Percentiles rank a stretch among this genome's conserved stretches.
Conservation (phyloP, 768 basidiomycete species). For the Pisolithus tinctorius region DNA sequence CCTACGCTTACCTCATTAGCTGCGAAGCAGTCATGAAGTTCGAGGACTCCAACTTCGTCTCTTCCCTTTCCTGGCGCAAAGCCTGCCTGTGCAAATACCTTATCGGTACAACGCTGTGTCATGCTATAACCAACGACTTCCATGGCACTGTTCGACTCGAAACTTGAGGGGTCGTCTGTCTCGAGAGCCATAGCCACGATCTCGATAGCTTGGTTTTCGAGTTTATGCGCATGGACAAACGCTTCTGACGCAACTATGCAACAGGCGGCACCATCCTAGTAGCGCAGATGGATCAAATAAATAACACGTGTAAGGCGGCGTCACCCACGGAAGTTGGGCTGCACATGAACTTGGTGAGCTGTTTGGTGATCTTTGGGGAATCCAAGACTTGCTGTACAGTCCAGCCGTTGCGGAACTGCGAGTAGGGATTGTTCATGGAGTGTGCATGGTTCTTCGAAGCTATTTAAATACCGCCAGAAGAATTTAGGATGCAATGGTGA, state of each 20-base stretch:
- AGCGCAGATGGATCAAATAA: neutral
- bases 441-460: slow-evolving; percentile 83
- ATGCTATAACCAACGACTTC: slow-evolving; percentile 78
- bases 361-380: slow-evolving; percentile 61
- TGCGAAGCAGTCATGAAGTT: slow-evolving; percentile 84
- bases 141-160: slow-evolving; percentile 66
- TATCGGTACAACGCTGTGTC: slow-evolving; percentile 61
- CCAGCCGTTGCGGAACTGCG: slow-evolving; percentile 80
- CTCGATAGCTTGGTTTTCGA: slow-evolving; percentile 86
- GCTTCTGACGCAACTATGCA: slow-evolving; percentile 74
- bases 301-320: neutral
- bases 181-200: slow-evolving; percentile 59
- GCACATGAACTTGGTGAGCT: slow-evolving; percentile 81
- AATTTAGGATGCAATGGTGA: neutral
- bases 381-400: slow-evolving; percentile 61
- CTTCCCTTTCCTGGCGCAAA: slow-evolving; percentile 55
- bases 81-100: slow-evolving; percentile 66
- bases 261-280: slow-evolving; percentile 67
- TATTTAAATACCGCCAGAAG: slow-evolving; percentile 16
- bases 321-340: slow-evolving; percentile 67
- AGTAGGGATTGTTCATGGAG: slow-evolving; percentile 77
- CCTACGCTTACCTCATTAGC: slow-evolving; percentile 57
- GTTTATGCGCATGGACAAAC: slow-evolving; percentile 62
- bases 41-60: slow-evolving; percentile 75
- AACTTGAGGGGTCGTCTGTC: slow-evolving; percentile 62